A percentile compares a stretch with the other conserved stretches of the same genome.
Evolutionary conservation across 352 stramenopile species (phyloP).

Genomic region (Phytophthora lateralis): DNA sequence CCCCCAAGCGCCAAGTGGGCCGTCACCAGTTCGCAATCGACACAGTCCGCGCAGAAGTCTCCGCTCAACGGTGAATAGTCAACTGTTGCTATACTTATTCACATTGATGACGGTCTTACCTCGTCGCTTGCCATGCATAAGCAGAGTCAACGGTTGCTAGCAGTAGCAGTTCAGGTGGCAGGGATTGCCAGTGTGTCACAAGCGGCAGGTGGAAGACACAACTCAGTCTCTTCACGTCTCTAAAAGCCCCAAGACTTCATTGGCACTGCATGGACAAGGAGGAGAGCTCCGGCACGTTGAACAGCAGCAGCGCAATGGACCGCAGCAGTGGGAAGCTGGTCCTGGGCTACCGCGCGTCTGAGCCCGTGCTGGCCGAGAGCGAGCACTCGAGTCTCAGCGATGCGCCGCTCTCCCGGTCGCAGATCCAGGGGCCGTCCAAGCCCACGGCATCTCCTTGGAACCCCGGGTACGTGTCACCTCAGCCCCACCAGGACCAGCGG

Average conservation of each 20-base stretch:
- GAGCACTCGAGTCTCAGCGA: conserved; percentile 37
- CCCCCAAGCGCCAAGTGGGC: conserved; percentile 2
- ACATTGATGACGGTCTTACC: conserved; percentile 2
- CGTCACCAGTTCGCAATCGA: conserved; percentile 38
- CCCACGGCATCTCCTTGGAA: conserved; percentile 21
- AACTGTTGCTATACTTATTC: neutral
- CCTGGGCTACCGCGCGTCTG: conserved; percentile 37
- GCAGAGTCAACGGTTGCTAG: neutral
- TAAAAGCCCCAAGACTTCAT: neutral
- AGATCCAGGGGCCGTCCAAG: conserved; percentile 33
- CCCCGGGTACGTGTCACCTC: conserved; percentile 9
- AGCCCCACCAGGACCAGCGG: neutral
- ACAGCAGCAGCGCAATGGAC: conserved; percentile 30
- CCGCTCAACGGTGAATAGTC: neutral
- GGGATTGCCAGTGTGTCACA: too few relatives aligned
- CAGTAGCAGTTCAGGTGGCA: neutral
- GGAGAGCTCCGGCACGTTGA: conserved; percentile 13
- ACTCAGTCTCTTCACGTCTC: neutral
- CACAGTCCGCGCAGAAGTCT: conserved; percentile 20
- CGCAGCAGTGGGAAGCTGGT: conserved; percentile 23
- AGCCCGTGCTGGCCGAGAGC: conserved; percentile 35
- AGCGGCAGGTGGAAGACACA: neutral
- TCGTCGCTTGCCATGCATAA: neutral
- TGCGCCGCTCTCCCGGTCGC: conserved; percentile 30
- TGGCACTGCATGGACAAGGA: neutral